Evolutionary conservation across 192 early-diverging fungal species (phyloP), one percentile per base, ranked within the genome.

Genomic region (Mortierella antarctica): DNA sequence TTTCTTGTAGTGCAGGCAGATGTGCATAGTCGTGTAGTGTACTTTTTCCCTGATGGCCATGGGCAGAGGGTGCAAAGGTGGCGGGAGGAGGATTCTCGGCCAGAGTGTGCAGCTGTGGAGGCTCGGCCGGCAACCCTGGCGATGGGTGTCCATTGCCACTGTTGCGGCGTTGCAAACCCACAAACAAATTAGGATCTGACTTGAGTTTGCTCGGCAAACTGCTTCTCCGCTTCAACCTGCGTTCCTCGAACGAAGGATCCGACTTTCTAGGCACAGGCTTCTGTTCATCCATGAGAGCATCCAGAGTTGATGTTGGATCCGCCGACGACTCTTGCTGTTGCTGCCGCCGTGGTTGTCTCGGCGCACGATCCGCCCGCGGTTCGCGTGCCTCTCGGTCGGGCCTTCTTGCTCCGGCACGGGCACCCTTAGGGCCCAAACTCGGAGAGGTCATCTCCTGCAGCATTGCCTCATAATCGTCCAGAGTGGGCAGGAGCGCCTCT

Each of bases 401-500:
- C 39, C 57, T 60, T 39, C 65, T 49, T 56, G 54, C 60, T 11
- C 45, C 13, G 40, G 47, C 45, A 7, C 65, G 49, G 41, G 18
- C 20, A 1, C 48, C 73, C 44, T 55, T 65, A 2, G 76, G 69
- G n/a, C 50, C 64, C 15, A 67, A 5, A 31, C 12, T 65, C 15
- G 76, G 69, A 18, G 76, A 79, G 45, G 76, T 62, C 64, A 79
- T 79, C n/a, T 71, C 40, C 14, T 71, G 57, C 10, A 79, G 50
- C 76, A 79, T 79, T 2, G 69, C 69, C 59, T 79, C 76, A 44
- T 79, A 79, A 50, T 79, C 76, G 44, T 79, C 76, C 18, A 79
- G 40, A 52, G 55, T 66, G 6, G 61, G 76, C 23, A 79, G 12
- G 0, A 52, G 49, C 0, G 57, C 39, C 1, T 70, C 67, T 0